phyloP scores from a whole-genome alignment of 306 rosid species.

The Gleditsia sinensis region DNA sequence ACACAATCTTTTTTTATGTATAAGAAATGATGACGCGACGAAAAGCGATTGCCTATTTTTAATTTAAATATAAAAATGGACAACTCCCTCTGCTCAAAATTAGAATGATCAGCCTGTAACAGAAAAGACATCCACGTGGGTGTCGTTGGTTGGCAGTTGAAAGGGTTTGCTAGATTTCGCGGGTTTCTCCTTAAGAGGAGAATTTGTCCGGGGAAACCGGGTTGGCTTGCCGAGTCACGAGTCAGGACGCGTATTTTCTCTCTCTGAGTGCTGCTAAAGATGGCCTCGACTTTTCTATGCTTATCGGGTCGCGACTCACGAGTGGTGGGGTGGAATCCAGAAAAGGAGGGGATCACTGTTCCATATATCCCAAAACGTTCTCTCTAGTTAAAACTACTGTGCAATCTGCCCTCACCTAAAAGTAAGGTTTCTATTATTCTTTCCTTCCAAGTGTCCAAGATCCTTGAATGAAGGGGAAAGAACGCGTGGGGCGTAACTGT shows the following conservation, averaged over 20 bases:
- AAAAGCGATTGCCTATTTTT: background rate
- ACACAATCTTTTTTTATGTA: background rate
- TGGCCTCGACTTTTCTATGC: background rate
- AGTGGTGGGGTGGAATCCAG: background rate
- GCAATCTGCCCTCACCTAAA: background rate
- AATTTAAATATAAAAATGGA: background rate
- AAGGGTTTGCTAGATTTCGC: background rate
- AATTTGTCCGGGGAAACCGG: background rate
- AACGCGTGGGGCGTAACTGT: background rate
- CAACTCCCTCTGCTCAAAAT: background rate
- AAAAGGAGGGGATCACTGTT: no score
- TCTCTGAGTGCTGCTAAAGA: no score
- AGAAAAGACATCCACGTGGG: background rate
- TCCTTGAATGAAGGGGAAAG: background rate
- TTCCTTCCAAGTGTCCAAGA: background rate
- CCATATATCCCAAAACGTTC: no score
- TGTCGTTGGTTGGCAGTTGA: slow-evolving; percentile 10
- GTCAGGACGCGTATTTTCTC: background rate
- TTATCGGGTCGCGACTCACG: background rate
- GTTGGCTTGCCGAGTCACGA: background rate
- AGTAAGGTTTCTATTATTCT: background rate
- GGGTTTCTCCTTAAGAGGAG: background rate
- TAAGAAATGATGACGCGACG: background rate
- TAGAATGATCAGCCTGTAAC: background rate
- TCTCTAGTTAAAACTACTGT: background rate